Base-by-base conservation (phyloP, 2,329 filamentous ascomycete species). In the Colletotrichum sansevieriae region DNA sequence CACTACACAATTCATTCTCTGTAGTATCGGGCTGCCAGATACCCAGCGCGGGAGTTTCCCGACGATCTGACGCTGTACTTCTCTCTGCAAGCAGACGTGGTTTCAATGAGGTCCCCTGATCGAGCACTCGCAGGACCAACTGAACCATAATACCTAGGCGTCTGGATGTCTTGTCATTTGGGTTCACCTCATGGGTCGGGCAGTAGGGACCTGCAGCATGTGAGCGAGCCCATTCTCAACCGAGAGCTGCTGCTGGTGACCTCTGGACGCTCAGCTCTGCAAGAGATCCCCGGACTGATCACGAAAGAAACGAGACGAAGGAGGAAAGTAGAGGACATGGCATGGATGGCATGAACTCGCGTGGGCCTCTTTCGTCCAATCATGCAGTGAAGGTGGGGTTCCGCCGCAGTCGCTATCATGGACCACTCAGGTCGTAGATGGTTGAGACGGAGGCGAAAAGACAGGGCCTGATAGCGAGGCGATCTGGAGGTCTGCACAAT, bases 281-380 rank as follows among this genome's bases (percentile, higher is more conserved):
- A 44, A 33, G 41, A 60, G 55, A 65, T 59, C 33, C n/a, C 46
- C 22, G 25, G 41, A 35, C 62, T 49, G 54, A 49, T 59, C 49
- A 46, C 43, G 41, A 35, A 55, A 54, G 43, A 66, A 70, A 63
- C 51, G 64, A 68, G 67, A 70, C 64, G 67, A 70, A 62, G 54
- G 60, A 49, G 52, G 49, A 25, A 33, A 54, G 54, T 43, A 58
- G 39, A 59, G 60, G 41, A 47, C n/a, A 29, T 29, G 22, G 55
- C 25, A 51, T 44, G 41, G 18, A 43, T 51, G 54, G 46, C 61
- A 59, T 65, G 65, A 65, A 69, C 59, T 63, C 39, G 29, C 49
- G 65, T 68, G 52, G 68, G 56, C 39, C 65, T n/a, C 37, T 61
- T 68, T 61, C 55, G 44, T 70, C 65, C 65, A 70, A 70, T 65